Base-by-base conservation (phyloP, 1,284 basidiomycete species). In the Puccinia brachypodii region DNA sequence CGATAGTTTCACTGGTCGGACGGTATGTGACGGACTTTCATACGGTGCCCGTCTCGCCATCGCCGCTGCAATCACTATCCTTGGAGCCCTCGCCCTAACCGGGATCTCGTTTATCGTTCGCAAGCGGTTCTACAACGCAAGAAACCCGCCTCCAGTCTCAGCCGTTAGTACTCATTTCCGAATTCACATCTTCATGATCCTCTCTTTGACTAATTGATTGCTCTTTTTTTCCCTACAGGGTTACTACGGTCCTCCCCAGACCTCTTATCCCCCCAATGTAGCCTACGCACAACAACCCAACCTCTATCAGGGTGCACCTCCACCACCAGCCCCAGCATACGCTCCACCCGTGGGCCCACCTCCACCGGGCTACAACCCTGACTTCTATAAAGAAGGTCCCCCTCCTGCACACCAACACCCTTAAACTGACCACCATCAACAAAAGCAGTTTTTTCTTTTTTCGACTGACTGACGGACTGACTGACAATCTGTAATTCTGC, bases 11-110 rank as follows among this genome's bases (percentile, higher is more conserved):
- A 69, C 64, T 25, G 76, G 76, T 58, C 64, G 76, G 11, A 78
- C 76, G 2, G 50, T 36, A 19, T 78, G 76, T 31, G 42, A 69
- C n/a, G 76, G 76, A 36, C 64, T 78, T 36, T 78, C 76, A 9
- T 69, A 78, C 40, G 62, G 62, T 25, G 64, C 58, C 38, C 76
- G 76, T 28, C 76, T 78, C 14, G 60, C 64, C n/a, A 78, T 78
- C 47, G 76, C 64, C 31, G 64, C 64, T 40, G 76, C 64, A 28
- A 31, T 78, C 33, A 66, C 76, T 11, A 69, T 78, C 64, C 19
- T 53, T 50, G 47, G 60, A 1, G 76, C 76, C 2, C 62, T 78
- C 2, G 42, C 38, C 33, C 11, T 69, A 9, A 78, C 64, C 22
- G 76, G 31, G 4, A 36, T 76, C 58, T 40, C 75, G 13, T 66